Base-by-base conservation (phyloP, 345 rosid species). In the Raphanus sativus region DNA sequence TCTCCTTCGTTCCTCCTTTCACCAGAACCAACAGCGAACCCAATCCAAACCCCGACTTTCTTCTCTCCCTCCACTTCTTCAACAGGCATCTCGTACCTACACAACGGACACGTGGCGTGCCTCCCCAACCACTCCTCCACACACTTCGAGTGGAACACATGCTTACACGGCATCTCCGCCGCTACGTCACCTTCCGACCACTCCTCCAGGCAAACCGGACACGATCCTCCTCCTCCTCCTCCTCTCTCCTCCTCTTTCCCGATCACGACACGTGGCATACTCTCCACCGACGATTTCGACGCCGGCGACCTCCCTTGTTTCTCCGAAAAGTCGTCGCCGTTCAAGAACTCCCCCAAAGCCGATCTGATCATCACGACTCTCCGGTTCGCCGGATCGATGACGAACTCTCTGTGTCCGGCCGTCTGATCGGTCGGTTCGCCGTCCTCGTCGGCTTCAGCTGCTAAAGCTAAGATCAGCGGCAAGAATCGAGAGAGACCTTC, bases 81-180 rank as follows among this genome's bases (percentile, higher is more conserved):
- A 29, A 77, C 73, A 45, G 81, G 81, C 84, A 81, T 81, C 75
- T 72, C 75, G 17, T 77, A 77, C 65, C 84, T 42, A 69, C 84
- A 81, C 17, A 77, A 0, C 13, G 84, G 84, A 77, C 84, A 81
- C 73, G 84, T 77, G 64, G 75, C 84, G 33, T 74, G 78, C 1
- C 11, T 64, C 72, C 78, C 71, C 0, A 81, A 29, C 84, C 84
- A 81, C 67, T 81, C 75, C 72, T 81, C 84, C 59, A 77, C 77
- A 6, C 81, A 81, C 58, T 77, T 77, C 0, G 81, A 77, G 7
- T 81, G 84, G 29, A 81, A 81, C 67, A 5, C 13, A 4, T 81
- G 84, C n/a, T 81, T 74, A 64, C 84, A 81, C 5, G 84, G 84
- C 81, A 81, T 77, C 84, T 81, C 84, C 36, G 81, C 78, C 45